Percentiles rank a stretch among this genome's conserved stretches.
Evolutionary conservation across 2,329 filamentous ascomycete genomes (phyloP).

Genomic region (Dothistroma septosporum): DNA sequence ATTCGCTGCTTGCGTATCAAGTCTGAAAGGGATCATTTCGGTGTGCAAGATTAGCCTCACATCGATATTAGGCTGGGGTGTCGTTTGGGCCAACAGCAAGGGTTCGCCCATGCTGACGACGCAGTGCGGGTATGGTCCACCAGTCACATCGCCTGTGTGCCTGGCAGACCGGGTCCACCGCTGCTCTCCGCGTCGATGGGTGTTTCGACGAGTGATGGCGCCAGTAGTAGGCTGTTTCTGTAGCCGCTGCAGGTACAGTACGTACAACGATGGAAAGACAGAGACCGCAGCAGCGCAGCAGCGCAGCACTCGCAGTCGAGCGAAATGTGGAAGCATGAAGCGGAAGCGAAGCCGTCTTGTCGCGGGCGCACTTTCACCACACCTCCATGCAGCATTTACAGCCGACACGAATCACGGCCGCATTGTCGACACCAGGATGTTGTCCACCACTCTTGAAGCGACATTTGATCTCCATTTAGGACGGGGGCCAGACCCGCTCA

Average conservation of each 20-base stretch:
- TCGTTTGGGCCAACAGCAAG: not conserved
- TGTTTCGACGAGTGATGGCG: not conserved
- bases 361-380: not conserved
- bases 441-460: not conserved
- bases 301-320: too few relatives aligned
- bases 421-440: not conserved
- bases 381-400: not conserved
- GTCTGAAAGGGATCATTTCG: slow-evolving; percentile 2
- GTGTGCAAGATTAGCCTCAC: not conserved
- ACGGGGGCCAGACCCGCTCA: not conserved
- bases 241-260: not conserved
- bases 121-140: not conserved
- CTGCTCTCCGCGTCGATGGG: not conserved
- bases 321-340: too few relatives aligned
- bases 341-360: too few relatives aligned
- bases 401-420: not conserved
- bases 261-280: not conserved
- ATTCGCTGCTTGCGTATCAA: not conserved
- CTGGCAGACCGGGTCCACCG: not conserved
- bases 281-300: too few relatives aligned
- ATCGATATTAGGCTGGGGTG: slow-evolving; percentile 2
- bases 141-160: not conserved
- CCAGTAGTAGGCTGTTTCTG: not conserved
- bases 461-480: not conserved
- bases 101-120: not conserved